Evolutionary conservation across 176 grass and related monocot genomes (phyloP), one percentile per base, ranked within the genome.

Genomic region (Typha latifolia): DNA sequence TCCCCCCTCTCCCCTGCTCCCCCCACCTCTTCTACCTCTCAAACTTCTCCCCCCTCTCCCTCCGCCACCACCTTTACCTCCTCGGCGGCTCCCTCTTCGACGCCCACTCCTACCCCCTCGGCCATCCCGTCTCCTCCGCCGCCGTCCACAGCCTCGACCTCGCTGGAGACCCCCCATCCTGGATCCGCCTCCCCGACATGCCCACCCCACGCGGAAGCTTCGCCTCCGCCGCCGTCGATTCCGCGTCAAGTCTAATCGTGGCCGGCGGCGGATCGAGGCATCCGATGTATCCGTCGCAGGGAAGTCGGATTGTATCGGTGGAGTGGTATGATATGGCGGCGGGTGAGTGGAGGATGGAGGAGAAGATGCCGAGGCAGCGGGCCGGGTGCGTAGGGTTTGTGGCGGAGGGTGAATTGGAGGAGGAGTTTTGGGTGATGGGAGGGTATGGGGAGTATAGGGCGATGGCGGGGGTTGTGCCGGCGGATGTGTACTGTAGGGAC

Each of bases 391-490:
- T 74, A 27, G 91, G 91, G 20, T 91, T 96, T 37, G 62, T 88
- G 32, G 73, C 63, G n/a, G 67, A 6, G 27, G 61, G 80, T 27
- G 70, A 69, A 14, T 78, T 62, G 26, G 70, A 70, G 66, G 82
- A 91, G 32, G 91, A 91, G 52, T 88, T 96, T 69, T 96, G 91
- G 91, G 91, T 96, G 72, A 96, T 96, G 87, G 91, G 91, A 22
- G 91, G 91, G 11, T 96, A 91, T 18, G 87, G 81, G 7, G 76
- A 82, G 16, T 91, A 91, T 43, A 71, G 62, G 29, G 79, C 87
- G 4, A 43, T 96, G 34, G 78, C 82, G 26, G 87, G 91, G 32
- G 80, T 96, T 52, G 91, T 96, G 66, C 87, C 91, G 3, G 80
- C 78, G 15, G 79, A 91, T 51, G 49, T 88, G 16, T 88, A 88